Conservation (phyloP, 1,284 basidiomycete species). For the Ganoderma lingzhi region DNA sequence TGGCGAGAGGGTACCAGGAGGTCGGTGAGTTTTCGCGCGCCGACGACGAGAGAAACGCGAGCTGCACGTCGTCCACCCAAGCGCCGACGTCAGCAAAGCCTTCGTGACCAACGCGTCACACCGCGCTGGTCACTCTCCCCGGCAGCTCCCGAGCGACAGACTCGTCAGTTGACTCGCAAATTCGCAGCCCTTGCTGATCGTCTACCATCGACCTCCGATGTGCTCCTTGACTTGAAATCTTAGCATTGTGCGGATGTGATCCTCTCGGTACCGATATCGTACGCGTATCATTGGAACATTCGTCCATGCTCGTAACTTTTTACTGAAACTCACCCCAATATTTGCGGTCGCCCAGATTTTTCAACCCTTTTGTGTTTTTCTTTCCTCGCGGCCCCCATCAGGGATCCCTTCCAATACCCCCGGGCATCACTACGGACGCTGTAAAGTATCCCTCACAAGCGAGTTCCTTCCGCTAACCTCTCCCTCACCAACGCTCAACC, state of each 20-base stretch:
- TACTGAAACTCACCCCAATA: slow-evolving; percentile 3
- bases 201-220: not conserved
- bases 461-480: not conserved
- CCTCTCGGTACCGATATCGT: not conserved
- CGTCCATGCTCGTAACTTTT: not conserved
- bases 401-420: slow-evolving; percentile 1
- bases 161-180: slow-evolving; percentile 5
- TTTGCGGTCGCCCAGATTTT: not conserved
- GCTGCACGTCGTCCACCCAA: not conserved
- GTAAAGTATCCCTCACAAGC: not conserved
- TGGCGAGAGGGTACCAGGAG: not conserved
- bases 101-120: slow-evolving; percentile 16
- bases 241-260: not conserved
- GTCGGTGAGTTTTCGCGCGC: slow-evolving; percentile 17
- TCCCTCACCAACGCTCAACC: not conserved
- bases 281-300: not conserved
- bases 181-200: not conserved
- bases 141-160: not conserved
- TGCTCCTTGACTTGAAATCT: not conserved
- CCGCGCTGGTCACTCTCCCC: slow-evolving; percentile 7
- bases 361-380: not conserved
- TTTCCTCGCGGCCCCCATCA: slow-evolving; percentile 2
- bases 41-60: slow-evolving; percentile 10
- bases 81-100: slow-evolving; percentile 24
- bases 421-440: slow-evolving; percentile 15